Evolutionary conservation across 2,329 filamentous ascomycete species (phyloP), one percentile per base, ranked within the genome.

Genomic region (Penicillium fuscoglaucum): DNA sequence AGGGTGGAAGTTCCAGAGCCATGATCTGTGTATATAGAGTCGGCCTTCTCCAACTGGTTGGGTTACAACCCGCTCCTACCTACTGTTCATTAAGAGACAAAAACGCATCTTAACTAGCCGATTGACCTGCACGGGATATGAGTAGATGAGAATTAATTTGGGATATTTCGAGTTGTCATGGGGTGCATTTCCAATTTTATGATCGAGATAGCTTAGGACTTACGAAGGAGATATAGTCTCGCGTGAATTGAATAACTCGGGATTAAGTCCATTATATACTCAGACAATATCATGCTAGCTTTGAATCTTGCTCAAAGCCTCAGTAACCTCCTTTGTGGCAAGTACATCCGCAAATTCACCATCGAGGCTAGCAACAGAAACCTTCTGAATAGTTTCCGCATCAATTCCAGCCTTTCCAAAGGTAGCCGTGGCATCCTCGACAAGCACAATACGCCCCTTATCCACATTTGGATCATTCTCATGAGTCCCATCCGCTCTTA

Each of bases 361-460:
- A 39, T 75, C 67, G 61, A 82, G 65, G 57, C 78, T 82, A 6
- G 75, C 79, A 46, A 81, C 62, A 44, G 75, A 74, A 13, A 80
- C 76, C 37, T 58, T 67, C 64, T 82, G 80, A 39, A 82, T 69
- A 4, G 74, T 78, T 62, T 82, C 78, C 0, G 79, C 75, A 63
- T 80, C 78, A 56, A 77, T 76, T 0, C 64, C 73, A 2, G 72
- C 72, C 63, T 79, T 80, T 1, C 69, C 70, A 66, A 74, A 82
- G 2, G 79, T 76, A 15, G 79, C 80, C 43, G 78, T 80, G 1
- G 79, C 79, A 72, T 82, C 80, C 3, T 68, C 67, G 5, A 80
- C 74, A 15, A 81, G 65, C 26, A 82, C 62, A 48, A 81, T 75
- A 1, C 74, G 68, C 0, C 71, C 72, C 29, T 66, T 66, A 2